Evolutionary conservation across 305 asterid species (phyloP), one percentile per base, ranked within the genome.

Genomic region (Fraxinus angustifolia): DNA sequence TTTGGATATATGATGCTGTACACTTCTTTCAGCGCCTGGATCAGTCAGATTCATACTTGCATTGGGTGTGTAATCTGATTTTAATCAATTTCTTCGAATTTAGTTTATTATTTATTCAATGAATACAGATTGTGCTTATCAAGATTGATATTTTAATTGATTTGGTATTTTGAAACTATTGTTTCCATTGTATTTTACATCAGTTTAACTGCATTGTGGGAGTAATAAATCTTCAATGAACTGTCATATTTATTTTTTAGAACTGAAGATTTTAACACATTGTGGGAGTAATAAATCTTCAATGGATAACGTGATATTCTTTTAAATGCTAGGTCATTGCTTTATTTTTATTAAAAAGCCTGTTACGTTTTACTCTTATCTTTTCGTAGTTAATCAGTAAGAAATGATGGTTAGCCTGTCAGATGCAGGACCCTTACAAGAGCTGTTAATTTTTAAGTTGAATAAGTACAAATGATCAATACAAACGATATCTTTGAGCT

Each of bases 41-140:
- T 86, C 86, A 83, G 73, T 81, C 80, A 80, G 56, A 78, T 88
- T 82, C 88, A 84, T 31, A 87, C 89, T 86, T 88, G 87, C 84
- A 84, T 88, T 87, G 89, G 91, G 91, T 88, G 82, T 48, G 88
- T 81, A 38, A 72, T 82, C 84, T 76, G 85, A 19, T 86, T 84
- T 79, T 73, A 31, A 31, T 80, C 12, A 48, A 56, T 60, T 6
- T 45, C 34, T 45, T 67, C 40, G 33, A 11, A 5, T 78, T 65
- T 19, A 10, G 35, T n/a, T 33, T 56, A 31, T 36, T 2, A 42
- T 8, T 78, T 79, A 16, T 26, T 56, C n/a, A 38, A 78, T 31
- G 42, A 68, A 62, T 65, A 23, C 31, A 28, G 16, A 62, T 19
- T 8, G 72, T 7, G 72, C 16, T 23, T 23, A 62, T 62, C 62